Base-by-base conservation (phyloP, 1,139 yeast species). In the Taphrina deformans region DNA sequence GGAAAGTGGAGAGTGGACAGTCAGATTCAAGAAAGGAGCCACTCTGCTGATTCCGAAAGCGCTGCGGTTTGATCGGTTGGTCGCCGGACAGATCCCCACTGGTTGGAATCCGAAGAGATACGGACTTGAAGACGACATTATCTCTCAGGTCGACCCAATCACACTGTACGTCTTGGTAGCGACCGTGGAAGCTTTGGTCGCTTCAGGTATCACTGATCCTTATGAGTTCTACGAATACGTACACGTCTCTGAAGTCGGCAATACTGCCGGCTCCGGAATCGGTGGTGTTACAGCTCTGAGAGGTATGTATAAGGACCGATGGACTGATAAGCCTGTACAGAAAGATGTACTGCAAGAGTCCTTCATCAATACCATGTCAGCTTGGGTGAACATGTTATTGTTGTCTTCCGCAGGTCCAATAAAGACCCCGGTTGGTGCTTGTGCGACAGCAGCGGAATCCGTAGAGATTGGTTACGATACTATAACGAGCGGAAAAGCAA, bases 201-300 rank as follows among this genome's bases (percentile, higher is more conserved):
- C 95, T 67, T 85, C 97, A 70, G 99, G 99, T 87, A 80, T 93
- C 74, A 90, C 97, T 68, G 99, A 93, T 77, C 99, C 99, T 69
- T 93, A 90, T 77, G 99, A 93, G 81, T 90, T 95, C 83, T 93
- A 93, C 84, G 88, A 93, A 80, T 95, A 93, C 75, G 96, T 95
- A 66, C 99, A 93, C 78, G 96, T 93, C 69, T 91, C 98, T 62
- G 98, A 93, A 79, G 92, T 93, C 72, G 99, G 99, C 82, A 93
- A 93, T 85, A 91, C 98, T 83, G 88, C 97, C 62, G 99, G 99
- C 82, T 91, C 98, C 67, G 99, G 99, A 85, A 92, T 93, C 96
- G 99, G 99, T 79, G 99, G 99, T 87, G 96, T 92, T 71, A 78
- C 88, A 72, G 99, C 99, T 66, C 80, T 93, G 75, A 89, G 96